Conservation (phyloP, 2,329 filamentous ascomycete species). For the Fusarium citri region DNA sequence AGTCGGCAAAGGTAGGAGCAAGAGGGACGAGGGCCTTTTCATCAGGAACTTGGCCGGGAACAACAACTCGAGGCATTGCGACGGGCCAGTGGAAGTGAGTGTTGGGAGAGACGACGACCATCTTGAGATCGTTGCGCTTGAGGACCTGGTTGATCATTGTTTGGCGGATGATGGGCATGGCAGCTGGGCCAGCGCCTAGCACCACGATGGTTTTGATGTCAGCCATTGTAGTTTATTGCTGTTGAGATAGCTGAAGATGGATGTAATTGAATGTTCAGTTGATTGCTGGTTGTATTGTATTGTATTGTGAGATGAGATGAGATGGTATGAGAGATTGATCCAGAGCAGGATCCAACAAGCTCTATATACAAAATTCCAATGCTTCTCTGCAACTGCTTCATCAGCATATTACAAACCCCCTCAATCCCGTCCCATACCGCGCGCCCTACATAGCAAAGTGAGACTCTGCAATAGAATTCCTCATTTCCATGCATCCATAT, state of each 20-base stretch:
- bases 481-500: background rate
- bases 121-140: constrained; percentile 55
- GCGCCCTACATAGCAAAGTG: background rate
- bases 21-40: constrained; percentile 51
- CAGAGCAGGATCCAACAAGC: background rate
- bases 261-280: background rate
- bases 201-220: constrained; percentile 58
- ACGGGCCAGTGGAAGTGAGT: constrained; percentile 63
- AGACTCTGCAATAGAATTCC: background rate
- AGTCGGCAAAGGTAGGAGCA: constrained; percentile 60
- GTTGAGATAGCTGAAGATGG: background rate
- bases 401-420: constrained; percentile 15
- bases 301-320: constrained; percentile 7
- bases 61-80: constrained; percentile 60
- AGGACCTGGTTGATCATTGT: constrained; percentile 59
- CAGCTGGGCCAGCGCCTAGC: constrained; percentile 61
- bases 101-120: constrained; percentile 61
- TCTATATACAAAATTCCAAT: constrained; percentile 15
- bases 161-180: constrained; percentile 62
- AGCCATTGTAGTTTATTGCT: constrained; percentile 23
- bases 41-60: constrained; percentile 60
- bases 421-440: background rate
- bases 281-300: background rate
- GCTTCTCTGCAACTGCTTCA: constrained; percentile 4
- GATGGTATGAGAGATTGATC: background rate